These are phyloP conservation scores for Xylaria venustula DNA, from an alignment of 495 filamentous ascomycete species.

Conservation along the genomic window DNA sequence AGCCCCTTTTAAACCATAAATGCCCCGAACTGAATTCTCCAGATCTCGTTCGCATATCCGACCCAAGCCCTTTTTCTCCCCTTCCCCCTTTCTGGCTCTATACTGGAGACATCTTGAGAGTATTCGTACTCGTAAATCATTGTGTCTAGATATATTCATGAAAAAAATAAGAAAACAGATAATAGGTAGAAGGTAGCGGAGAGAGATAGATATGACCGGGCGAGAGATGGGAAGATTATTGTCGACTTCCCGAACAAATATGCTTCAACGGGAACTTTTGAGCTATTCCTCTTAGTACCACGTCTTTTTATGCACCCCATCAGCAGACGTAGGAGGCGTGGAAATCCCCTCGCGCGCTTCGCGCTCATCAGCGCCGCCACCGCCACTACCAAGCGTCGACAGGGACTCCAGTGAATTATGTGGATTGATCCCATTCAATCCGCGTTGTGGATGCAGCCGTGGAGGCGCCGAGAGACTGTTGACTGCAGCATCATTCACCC, in stretches of 20 bases:
- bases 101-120: too few species aligned
- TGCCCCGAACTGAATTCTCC: background rate
- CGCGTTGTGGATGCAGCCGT: slow-evolving; percentile 16
- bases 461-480: slow-evolving; percentile 8
- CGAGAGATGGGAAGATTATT: background rate
- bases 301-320: slow-evolving; percentile 15
- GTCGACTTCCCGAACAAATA: background rate
- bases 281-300: background rate
- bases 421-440: background rate
- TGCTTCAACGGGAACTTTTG: too few species aligned
- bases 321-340: slow-evolving; percentile 19
- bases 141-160: background rate
- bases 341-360: slow-evolving; percentile 22
- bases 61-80: background rate
- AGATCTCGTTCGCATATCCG: background rate
- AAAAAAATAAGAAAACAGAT: background rate
- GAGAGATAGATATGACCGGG: too few species aligned
- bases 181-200: too few species aligned
- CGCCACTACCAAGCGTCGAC: slow-evolving; percentile 34
- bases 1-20: too few species aligned
- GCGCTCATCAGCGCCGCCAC: slow-evolving; percentile 30
- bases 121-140: background rate
- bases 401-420: slow-evolving; percentile 32
- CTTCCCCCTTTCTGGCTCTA: background rate
- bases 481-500: slow-evolving; percentile 5